A percentile compares a stretch with the other conserved stretches of the same genome.
phyloP scores from a whole-genome alignment of 768 basidiomycete species.

The Mycena chlorophos region DNA sequence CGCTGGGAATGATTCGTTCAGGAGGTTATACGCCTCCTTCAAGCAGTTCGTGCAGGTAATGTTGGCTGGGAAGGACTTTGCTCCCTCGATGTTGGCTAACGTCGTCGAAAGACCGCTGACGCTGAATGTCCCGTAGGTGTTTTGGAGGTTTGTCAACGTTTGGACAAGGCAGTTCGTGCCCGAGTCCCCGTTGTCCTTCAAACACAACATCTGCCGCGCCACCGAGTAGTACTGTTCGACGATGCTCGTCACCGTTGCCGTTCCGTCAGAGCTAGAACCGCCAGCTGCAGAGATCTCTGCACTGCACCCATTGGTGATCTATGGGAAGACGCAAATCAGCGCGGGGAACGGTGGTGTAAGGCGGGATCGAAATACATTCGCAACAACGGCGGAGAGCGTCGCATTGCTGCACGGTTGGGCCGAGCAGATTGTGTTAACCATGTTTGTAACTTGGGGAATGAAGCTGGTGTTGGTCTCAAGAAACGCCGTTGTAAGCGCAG shows the following conservation, averaged over 20 bases:
- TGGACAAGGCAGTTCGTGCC: constrained; percentile 56
- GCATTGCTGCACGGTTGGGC: constrained; percentile 49
- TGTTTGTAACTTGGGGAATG: constrained; percentile 44
- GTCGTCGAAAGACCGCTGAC: constrained; percentile 30
- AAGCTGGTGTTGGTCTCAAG: constrained; percentile 31
- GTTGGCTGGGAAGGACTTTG: constrained; percentile 27
- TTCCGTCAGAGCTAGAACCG: constrained; percentile 25
- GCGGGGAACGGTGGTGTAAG: constrained; percentile 7
- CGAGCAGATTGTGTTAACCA: constrained; percentile 53
- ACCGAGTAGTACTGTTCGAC: constrained; percentile 60
- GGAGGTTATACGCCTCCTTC: constrained; percentile 51
- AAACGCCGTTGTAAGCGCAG: constrained; percentile 4
- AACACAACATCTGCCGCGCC: constrained; percentile 55
- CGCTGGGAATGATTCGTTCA: constrained; percentile 37
- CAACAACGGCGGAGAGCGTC: constrained; percentile 46
- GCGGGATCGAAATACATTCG: constrained; percentile 42
- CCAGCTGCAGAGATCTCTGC: constrained; percentile 38
- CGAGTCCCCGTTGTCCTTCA: constrained; percentile 45
- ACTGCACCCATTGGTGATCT: constrained; percentile 38
- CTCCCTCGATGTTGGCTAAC: constrained; percentile 3
- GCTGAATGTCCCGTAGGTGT: constrained; percentile 36
- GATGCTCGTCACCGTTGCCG: constrained; percentile 31
- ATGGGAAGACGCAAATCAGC: background rate
- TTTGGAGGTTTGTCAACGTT: constrained; percentile 53
- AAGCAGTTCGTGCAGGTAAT: constrained; percentile 54